These are phyloP conservation scores for Mycena metata DNA, from an alignment of 768 basidiomycete species.

Conservation along the genomic window DNA sequence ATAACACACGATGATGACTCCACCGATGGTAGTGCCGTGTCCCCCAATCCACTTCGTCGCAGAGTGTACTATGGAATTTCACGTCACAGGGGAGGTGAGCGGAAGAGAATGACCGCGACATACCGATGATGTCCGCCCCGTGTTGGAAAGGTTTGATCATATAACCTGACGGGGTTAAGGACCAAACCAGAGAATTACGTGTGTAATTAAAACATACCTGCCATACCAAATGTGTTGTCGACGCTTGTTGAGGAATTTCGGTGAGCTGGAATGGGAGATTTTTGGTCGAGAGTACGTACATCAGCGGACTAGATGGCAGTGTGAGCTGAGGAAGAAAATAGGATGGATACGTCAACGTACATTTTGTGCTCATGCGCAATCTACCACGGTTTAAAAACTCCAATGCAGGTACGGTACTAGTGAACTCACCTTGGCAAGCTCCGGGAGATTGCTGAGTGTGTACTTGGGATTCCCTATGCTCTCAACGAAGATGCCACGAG, in stretches of 20 bases:
- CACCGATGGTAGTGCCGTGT: slow-evolving; percentile 85
- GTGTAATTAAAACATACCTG: slow-evolving; percentile 46
- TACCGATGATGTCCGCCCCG: slow-evolving; percentile 83
- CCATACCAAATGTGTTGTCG: slow-evolving; percentile 85
- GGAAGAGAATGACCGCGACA: slow-evolving; percentile 31
- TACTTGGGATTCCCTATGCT: slow-evolving; percentile 87
- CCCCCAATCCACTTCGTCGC: slow-evolving; percentile 91
- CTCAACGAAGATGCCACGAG: slow-evolving; percentile 83
- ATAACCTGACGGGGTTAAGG: slow-evolving; percentile 55
- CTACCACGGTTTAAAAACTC: slow-evolving; percentile 46
- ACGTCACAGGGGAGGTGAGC: no score
- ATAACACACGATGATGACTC: slow-evolving; percentile 70
- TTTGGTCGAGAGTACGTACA: no score
- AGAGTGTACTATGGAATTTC: slow-evolving; percentile 65
- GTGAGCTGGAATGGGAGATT: slow-evolving; percentile 40
- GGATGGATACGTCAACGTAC: no score
- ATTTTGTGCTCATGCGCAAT: slow-evolving; percentile 67
- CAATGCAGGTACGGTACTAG: not conserved
- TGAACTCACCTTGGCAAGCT: slow-evolving; percentile 71
- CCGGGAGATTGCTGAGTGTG: slow-evolving; percentile 74
- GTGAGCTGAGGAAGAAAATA: no score
- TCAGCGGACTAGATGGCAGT: no score
- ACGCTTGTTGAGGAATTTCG: slow-evolving; percentile 80
- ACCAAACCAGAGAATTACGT: not conserved
- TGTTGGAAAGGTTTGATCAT: slow-evolving; percentile 77